A percentile compares a stretch with the other conserved stretches of the same genome.
Conservation (phyloP, 768 basidiomycete species). For the Rhizopogon vesiculosus region DNA sequence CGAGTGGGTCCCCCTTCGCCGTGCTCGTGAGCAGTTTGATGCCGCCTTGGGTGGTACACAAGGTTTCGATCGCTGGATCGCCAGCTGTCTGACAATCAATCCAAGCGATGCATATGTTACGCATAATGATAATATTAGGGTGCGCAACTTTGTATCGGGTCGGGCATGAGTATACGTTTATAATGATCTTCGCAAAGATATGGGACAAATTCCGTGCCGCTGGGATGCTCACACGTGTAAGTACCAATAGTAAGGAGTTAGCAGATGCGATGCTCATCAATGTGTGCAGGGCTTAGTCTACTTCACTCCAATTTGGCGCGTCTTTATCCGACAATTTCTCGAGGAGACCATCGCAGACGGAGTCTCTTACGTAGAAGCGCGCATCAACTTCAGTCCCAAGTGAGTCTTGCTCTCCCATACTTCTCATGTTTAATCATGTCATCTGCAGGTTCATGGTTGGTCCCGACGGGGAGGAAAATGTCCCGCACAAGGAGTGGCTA, state of each 20-base stretch:
- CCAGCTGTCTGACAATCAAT: constrained; percentile 58
- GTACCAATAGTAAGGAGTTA: constrained; percentile 3
- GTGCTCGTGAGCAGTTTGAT: constrained; percentile 51
- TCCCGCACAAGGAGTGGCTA: constrained; percentile 60
- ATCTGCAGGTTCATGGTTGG: constrained; percentile 48
- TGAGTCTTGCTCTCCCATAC: constrained; percentile 20
- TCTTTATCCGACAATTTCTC: constrained; percentile 63
- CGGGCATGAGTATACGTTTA: neutral
- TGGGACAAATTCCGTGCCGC: constrained; percentile 69
- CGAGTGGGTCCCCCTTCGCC: constrained; percentile 51
- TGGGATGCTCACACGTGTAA: constrained; percentile 44
- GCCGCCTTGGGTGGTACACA: constrained; percentile 49
- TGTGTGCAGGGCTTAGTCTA: constrained; percentile 30
- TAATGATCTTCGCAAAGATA: constrained; percentile 39
- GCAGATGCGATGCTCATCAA: neutral
- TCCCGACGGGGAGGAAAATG: constrained; percentile 48
- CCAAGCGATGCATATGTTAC: constrained; percentile 69
- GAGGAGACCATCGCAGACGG: constrained; percentile 62
- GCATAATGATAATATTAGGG: constrained; percentile 67
- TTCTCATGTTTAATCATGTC: neutral
- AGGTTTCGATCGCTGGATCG: constrained; percentile 67
- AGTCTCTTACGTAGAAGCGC: constrained; percentile 64
- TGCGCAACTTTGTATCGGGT: constrained; percentile 11
- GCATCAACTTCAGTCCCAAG: constrained; percentile 62
- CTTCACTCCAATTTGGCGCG: constrained; percentile 53